Evolutionary conservation across 306 rosid species (phyloP).

Genomic region (Cyclanthera cordifolia): DNA sequence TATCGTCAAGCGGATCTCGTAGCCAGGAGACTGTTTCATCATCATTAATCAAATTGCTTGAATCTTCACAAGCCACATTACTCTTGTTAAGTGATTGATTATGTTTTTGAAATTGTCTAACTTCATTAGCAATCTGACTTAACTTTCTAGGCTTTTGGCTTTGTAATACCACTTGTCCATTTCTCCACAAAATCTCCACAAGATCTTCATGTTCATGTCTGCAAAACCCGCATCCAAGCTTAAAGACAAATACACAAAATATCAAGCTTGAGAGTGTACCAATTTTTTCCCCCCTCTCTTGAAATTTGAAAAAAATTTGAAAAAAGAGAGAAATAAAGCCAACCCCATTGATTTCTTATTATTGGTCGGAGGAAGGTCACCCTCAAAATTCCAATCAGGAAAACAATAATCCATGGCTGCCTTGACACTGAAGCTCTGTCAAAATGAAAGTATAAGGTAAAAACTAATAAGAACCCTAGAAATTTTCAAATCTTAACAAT

Average conservation of each 20-base stretch:
- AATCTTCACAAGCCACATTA: conserved; percentile 31
- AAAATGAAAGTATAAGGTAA: not conserved
- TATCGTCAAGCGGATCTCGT: conserved; percentile 50
- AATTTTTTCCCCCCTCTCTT: not conserved
- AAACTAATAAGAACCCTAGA: conserved; percentile 6
- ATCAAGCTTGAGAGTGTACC: not conserved
- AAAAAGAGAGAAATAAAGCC: conserved; percentile 20
- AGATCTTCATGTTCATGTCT: conserved; percentile 61
- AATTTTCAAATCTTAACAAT: conserved; percentile 16
- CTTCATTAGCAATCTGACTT: conserved; percentile 21
- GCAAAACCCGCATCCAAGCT: conserved; percentile 17
- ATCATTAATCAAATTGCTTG: conserved; percentile 40
- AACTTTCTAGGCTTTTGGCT: conserved; percentile 47
- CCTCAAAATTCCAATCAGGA: conserved; percentile 58
- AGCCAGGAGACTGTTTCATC: conserved; percentile 55
- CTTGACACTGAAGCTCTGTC: not conserved
- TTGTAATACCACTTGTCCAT: conserved; percentile 73
- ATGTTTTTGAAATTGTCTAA: conserved; percentile 39
- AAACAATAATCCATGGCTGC: conserved; percentile 45
- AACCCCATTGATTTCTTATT: conserved; percentile 55
- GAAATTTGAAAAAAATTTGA: not conserved
- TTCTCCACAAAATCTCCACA: conserved; percentile 67
- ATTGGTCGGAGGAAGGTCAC: conserved; percentile 28
- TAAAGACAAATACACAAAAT: not conserved
- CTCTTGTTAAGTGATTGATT: conserved; percentile 27